Conservation (phyloP, 2,329 filamentous ascomycete species). For the Cytospora paraplurivora region DNA sequence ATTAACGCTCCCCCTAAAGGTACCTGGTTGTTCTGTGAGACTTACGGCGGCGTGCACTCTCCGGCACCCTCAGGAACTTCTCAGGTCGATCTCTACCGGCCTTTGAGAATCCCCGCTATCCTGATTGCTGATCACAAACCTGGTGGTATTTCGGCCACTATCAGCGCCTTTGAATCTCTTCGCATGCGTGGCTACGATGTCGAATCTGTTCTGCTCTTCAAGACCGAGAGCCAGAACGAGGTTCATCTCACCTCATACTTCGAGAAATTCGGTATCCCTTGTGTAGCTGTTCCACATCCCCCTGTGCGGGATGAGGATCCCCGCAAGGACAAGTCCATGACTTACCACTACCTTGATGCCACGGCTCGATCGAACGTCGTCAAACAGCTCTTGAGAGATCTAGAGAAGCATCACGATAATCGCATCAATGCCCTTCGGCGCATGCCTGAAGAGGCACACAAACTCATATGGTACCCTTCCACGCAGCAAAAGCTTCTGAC, state of each 20-base stretch:
- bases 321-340: slow-evolving; percentile 45
- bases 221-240: slow-evolving; percentile 68
- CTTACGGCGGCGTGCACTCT: slow-evolving; percentile 80
- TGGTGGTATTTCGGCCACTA: slow-evolving; percentile 78
- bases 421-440: slow-evolving; percentile 61
- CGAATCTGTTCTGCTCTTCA: slow-evolving; percentile 69
- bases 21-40: slow-evolving; percentile 74
- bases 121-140: slow-evolving; percentile 75
- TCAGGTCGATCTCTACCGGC: slow-evolving; percentile 77
- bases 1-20: slow-evolving; percentile 44
- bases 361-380: slow-evolving; percentile 4
- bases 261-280: slow-evolving; percentile 57
- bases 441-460: slow-evolving; percentile 63
- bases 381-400: not conserved
- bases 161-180: slow-evolving; percentile 79
- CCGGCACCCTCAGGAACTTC: slow-evolving; percentile 74
- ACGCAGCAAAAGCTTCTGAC: slow-evolving; percentile 73
- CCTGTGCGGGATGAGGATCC: slow-evolving; percentile 49
- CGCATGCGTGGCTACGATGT: slow-evolving; percentile 78
- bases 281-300: slow-evolving; percentile 61
- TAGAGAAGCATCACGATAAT: slow-evolving; percentile 31
- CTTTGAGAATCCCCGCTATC: slow-evolving; percentile 71
- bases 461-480: slow-evolving; percentile 82
- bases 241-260: slow-evolving; percentile 72
- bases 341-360: slow-evolving; percentile 2